phyloP scores from a whole-genome alignment of 2,329 filamentous ascomycete species.

The Dothistroma septosporum region DNA sequence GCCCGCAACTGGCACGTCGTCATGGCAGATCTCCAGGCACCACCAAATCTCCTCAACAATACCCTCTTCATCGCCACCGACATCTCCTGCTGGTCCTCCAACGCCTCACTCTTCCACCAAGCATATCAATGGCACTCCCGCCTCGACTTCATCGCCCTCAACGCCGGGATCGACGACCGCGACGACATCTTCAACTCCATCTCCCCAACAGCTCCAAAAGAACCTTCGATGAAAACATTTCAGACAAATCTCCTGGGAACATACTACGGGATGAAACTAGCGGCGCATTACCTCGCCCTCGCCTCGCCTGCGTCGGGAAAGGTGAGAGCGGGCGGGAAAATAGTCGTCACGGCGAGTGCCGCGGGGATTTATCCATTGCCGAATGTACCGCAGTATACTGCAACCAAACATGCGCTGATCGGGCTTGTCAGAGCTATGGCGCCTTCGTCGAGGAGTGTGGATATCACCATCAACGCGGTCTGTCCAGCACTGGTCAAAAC shows the following conservation, averaged over 20 bases:
- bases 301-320: slow-evolving; percentile 19
- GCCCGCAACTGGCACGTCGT: slow-evolving; percentile 39
- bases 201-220: slow-evolving; percentile 24
- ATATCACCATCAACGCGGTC: slow-evolving; percentile 40
- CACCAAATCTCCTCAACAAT: slow-evolving; percentile 27
- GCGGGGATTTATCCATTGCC: slow-evolving; percentile 35
- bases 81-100: slow-evolving; percentile 29
- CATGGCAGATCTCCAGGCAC: slow-evolving; percentile 44
- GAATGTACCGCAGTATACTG: slow-evolving; percentile 39
- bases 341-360: slow-evolving; percentile 35
- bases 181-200: slow-evolving; percentile 34
- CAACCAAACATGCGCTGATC: slow-evolving; percentile 42
- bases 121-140: slow-evolving; percentile 26
- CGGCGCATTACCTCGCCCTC: slow-evolving; percentile 36
- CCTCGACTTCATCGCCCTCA: slow-evolving; percentile 33
- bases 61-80: slow-evolving; percentile 36
- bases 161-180: slow-evolving; percentile 36
- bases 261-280: slow-evolving; percentile 36
- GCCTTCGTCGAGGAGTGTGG: slow-evolving; percentile 33
- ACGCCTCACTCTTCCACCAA: slow-evolving; percentile 25
- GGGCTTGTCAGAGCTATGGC: slow-evolving; percentile 38
- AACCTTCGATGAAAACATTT: slow-evolving; percentile 34
- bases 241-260: neutral
- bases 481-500: slow-evolving; percentile 41
- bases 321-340: slow-evolving; percentile 26